Evolutionary conservation across 2,329 filamentous ascomycete genomes (phyloP).

Genomic region (Plenodomus tracheiphilus): DNA sequence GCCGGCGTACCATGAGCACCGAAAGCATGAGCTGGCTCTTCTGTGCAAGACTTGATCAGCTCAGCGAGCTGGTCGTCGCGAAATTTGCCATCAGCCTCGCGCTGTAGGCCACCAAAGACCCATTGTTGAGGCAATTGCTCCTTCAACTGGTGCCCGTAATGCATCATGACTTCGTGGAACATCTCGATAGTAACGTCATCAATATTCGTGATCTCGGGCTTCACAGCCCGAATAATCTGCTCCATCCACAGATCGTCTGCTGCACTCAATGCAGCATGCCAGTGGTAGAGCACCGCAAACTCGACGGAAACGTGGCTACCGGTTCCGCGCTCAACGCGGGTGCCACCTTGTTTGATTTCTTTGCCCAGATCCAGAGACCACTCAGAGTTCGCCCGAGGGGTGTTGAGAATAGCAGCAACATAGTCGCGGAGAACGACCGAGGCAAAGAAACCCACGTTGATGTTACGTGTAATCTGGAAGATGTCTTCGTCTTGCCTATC

Average conservation of each 20-base stretch:
- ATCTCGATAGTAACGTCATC: slow-evolving; percentile 38
- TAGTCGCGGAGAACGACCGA: slow-evolving; percentile 77
- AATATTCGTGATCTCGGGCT: slow-evolving; percentile 32
- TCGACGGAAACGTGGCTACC: slow-evolving; percentile 84
- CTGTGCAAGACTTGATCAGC: slow-evolving; percentile 66
- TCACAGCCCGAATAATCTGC: slow-evolving; percentile 44
- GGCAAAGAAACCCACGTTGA: slow-evolving; percentile 56
- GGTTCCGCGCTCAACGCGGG: slow-evolving; percentile 64
- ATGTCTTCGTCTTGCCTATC: slow-evolving; percentile 33
- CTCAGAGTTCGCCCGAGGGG: slow-evolving; percentile 70
- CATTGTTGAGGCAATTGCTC: slow-evolving; percentile 68
- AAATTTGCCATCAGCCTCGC: slow-evolving; percentile 68
- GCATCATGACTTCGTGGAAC: slow-evolving; percentile 44
- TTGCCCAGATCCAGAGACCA: slow-evolving; percentile 79
- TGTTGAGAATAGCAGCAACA: slow-evolving; percentile 74
- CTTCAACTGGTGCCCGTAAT: slow-evolving; percentile 56
- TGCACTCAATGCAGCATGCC: slow-evolving; percentile 76
- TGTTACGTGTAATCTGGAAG: slow-evolving; percentile 61
- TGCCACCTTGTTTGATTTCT: slow-evolving; percentile 59
- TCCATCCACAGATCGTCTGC: slow-evolving; percentile 81
- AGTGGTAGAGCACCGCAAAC: slow-evolving; percentile 85
- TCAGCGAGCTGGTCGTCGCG: slow-evolving; percentile 74
- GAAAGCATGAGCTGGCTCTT: slow-evolving; percentile 65
- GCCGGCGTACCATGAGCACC: slow-evolving; percentile 70
- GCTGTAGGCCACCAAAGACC: slow-evolving; percentile 67